Evolutionary conservation across 352 stramenopile genomes (phyloP).

Genomic region (Pythium rishiriense): DNA sequence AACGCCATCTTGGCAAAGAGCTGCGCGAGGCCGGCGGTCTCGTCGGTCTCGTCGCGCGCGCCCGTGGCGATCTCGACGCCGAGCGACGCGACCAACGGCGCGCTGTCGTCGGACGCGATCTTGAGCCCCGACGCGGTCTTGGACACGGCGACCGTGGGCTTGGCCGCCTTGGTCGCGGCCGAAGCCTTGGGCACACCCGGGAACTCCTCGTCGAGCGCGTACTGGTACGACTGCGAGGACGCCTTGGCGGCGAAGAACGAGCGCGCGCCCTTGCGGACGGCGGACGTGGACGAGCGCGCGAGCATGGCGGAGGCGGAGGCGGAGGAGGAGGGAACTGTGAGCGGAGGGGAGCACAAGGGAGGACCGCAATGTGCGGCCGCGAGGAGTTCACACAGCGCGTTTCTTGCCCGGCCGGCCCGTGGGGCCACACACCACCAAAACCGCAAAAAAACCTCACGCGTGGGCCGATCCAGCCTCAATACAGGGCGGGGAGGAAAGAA

Average conservation of each 20-base stretch:
- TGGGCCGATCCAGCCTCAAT: constrained; percentile 4
- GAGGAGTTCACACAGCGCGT: constrained; percentile 10
- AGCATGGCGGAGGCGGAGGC: constrained; percentile 19
- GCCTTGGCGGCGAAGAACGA: constrained; percentile 63
- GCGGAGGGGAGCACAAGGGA: neutral
- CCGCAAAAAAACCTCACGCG: constrained; percentile 24
- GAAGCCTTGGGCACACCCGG: constrained; percentile 42
- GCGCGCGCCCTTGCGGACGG: constrained; percentile 39
- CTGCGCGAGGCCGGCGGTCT: constrained; percentile 72
- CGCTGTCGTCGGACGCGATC: constrained; percentile 59
- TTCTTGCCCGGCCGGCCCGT: constrained; percentile 18
- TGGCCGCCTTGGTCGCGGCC: constrained; percentile 40
- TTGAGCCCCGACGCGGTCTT: constrained; percentile 49
- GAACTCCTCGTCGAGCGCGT: constrained; percentile 67
- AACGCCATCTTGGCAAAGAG: constrained; percentile 86
- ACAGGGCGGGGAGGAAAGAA: neutral
- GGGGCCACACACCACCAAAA: constrained; percentile 26
- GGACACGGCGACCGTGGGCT: constrained; percentile 32
- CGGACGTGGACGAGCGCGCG: constrained; percentile 12
- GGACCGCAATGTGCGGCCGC: constrained; percentile 2
- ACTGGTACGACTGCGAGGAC: constrained; percentile 56
- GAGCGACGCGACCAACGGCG: constrained; percentile 55
- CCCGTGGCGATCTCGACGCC: constrained; percentile 66
- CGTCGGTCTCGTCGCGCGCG: constrained; percentile 63
- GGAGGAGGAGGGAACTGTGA: neutral